A percentile compares a stretch with the other conserved stretches of the same genome.
Evolutionary conservation across 164 flowering plant species (phyloP).

Genomic region (Kalanchoe fedtschenkoi): DNA sequence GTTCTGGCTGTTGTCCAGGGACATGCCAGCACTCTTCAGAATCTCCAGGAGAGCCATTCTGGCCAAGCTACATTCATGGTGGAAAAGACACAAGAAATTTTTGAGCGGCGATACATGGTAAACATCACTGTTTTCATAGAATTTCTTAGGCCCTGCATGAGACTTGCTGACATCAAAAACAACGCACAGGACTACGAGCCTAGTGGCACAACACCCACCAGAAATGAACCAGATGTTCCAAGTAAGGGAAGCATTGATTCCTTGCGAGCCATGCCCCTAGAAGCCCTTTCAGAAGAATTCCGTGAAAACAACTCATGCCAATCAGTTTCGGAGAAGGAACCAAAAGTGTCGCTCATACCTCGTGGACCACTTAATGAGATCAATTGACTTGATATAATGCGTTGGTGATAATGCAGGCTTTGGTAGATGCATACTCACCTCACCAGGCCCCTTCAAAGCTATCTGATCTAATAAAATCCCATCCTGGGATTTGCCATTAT

Average conservation of each 20-base stretch:
- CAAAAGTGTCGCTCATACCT: conserved; percentile 55
- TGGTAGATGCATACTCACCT: not conserved
- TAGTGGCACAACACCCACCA: conserved; percentile 67
- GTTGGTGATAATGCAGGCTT: conserved; percentile 14
- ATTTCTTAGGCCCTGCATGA: not conserved
- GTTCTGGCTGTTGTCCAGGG: conserved; percentile 34
- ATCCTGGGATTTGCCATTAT: conserved; percentile 32
- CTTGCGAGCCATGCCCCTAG: conserved; percentile 74
- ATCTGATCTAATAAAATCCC: conserved; percentile 18
- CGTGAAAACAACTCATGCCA: conserved; percentile 67
- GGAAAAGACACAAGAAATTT: conserved; percentile 39
- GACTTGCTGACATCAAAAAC: not conserved
- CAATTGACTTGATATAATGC: conserved; percentile 38
- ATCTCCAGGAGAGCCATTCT: conserved; percentile 43
- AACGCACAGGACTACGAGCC: conserved; percentile 73
- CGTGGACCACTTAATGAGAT: conserved; percentile 63
- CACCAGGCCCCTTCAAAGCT: not conserved
- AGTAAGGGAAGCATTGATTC: conserved; percentile 65
- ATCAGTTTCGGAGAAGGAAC: conserved; percentile 39
- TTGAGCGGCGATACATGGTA: conserved; percentile 68
- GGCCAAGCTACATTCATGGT: conserved; percentile 43
- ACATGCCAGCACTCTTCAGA: conserved; percentile 36
- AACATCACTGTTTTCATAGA: not conserved
- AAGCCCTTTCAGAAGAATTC: conserved; percentile 62
- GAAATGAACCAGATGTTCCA: conserved; percentile 60